Evolutionary conservation across 2,329 filamentous ascomycete genomes (phyloP).

Genomic region (Botryotinia narcissicola): DNA sequence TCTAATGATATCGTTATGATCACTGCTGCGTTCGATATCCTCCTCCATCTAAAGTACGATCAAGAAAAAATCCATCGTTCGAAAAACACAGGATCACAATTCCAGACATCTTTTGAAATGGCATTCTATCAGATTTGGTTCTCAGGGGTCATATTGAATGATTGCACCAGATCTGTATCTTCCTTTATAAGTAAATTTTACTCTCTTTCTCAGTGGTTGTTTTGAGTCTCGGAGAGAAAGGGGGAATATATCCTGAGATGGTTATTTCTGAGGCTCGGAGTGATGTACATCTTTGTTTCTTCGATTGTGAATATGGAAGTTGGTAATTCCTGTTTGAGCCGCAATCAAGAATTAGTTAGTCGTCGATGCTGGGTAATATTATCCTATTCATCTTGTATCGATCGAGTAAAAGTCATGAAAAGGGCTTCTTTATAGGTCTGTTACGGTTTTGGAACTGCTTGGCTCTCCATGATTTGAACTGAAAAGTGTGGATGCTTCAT

Average conservation of each 20-base stretch:
- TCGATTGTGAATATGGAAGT: background rate
- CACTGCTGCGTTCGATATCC: too few relatives aligned
- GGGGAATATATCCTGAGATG: too few relatives aligned
- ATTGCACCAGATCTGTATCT: background rate
- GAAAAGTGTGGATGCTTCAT: background rate
- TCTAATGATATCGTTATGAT: too few relatives aligned
- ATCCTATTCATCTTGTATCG: too few relatives aligned
- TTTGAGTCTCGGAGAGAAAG: background rate
- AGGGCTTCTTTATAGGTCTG: background rate
- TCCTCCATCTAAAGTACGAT: too few relatives aligned
- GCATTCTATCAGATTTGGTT: background rate
- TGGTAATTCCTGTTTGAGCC: background rate
- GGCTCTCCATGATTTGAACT: background rate
- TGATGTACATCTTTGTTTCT: background rate
- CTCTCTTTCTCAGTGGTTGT: background rate
- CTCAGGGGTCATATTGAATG: rapidly evolving
- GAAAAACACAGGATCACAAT: too few relatives aligned
- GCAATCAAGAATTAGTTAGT: background rate
- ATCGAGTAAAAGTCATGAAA: background rate
- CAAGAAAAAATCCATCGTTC: too few relatives aligned
- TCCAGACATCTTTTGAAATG: too few relatives aligned
- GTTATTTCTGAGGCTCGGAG: background rate
- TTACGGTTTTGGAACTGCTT: background rate
- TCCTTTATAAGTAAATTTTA: background rate
- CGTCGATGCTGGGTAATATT: background rate